Base-by-base conservation (phyloP, 306 rosid species). In the Quercus berberidifolia region DNA sequence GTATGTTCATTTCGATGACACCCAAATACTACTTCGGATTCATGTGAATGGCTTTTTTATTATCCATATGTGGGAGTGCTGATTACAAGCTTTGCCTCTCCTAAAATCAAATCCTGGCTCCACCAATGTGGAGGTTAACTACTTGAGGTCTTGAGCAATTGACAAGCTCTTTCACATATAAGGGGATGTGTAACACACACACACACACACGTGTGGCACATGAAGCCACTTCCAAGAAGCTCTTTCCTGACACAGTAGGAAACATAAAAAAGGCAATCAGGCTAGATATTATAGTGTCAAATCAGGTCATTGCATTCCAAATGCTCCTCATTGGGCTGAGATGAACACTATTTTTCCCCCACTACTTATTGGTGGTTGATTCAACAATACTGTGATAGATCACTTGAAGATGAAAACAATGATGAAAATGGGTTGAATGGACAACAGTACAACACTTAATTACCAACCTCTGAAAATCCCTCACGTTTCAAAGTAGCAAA, bases 381-480 rank as follows among this genome's bases (percentile, higher is more conserved):
- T 64, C 70, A 17, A 31, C 70, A 64, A 64, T 15, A 31, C 31
- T 6, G 7, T 64, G 2, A 14, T 38, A 30, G 28, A 69, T 10
- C 51, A 69, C 15, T 23, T 4, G 46, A 8, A 30, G 38, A n/a
- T 15, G 13, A 65, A n/a, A 20, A 69, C 54, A 12, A 33, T 73
- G 46, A 79, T 43, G 54, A 25, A 59, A 55, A 30, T 43, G 25
- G 75, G 76, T 72, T 76, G 69, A 78, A 70, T 41, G 74, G 46
- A 19, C 81, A 72, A 58, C 59, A 72, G 14, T 76, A 52, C 19
- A 78, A 62, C 38, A 71, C 55, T 18, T 43, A 78, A 72, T 83
- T 63, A 79, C 88, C 79, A 88, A 94, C 98, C 98, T 92, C 92
- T 19, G 94, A 86, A 75, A 88, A 84, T 52, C 93, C 89, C 56